Conservation (phyloP, 164 flowering plant genomes). For the Berberis thunbergii region DNA sequence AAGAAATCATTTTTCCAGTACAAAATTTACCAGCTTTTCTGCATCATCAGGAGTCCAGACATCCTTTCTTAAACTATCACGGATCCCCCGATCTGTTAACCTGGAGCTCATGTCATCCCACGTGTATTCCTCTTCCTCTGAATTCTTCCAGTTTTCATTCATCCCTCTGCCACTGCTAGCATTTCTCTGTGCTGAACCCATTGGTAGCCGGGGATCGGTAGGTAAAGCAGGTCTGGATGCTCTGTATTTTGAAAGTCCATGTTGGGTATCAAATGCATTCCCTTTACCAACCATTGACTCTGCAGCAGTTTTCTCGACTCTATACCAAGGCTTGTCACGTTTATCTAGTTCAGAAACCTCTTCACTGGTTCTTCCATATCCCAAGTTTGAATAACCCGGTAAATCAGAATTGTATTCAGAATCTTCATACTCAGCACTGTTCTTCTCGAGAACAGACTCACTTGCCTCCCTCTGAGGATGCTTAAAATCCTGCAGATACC, state of each 20-base stretch:
- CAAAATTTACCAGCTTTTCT: conserved; percentile 37
- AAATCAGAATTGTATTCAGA: conserved; percentile 43
- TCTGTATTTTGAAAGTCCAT: conserved; percentile 23
- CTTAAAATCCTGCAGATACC: conserved; percentile 27
- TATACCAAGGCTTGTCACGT: conserved; percentile 39
- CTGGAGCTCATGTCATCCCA: conserved; percentile 75
- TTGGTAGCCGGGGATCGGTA: conserved; percentile 21
- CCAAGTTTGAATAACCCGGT: conserved; percentile 34
- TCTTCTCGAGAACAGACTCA: conserved; percentile 46
- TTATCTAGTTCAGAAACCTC: conserved; percentile 31
- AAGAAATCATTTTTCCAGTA: conserved; percentile 5
- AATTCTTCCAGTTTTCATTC: conserved; percentile 69
- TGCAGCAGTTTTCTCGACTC: conserved; percentile 23
- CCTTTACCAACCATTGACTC: conserved; percentile 36
- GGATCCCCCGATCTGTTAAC: conserved; percentile 4
- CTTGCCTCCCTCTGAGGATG: conserved; percentile 34
- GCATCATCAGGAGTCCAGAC: conserved; percentile 37
- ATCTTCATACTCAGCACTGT: conserved; percentile 33
- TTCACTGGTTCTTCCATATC: conserved; percentile 30
- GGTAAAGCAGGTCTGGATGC: conserved; percentile 24
- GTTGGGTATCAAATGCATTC: conserved; percentile 42
- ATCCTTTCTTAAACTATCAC: conserved; percentile 22
- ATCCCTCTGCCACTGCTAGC: conserved; percentile 22
- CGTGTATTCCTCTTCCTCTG: conserved; percentile 87
- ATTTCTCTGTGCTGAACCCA: conserved; percentile 8